Evolutionary conservation across 148 eudicot genomes (phyloP), one percentile per base, ranked within the genome.

Genomic region (Simmondsia chinensis): DNA sequence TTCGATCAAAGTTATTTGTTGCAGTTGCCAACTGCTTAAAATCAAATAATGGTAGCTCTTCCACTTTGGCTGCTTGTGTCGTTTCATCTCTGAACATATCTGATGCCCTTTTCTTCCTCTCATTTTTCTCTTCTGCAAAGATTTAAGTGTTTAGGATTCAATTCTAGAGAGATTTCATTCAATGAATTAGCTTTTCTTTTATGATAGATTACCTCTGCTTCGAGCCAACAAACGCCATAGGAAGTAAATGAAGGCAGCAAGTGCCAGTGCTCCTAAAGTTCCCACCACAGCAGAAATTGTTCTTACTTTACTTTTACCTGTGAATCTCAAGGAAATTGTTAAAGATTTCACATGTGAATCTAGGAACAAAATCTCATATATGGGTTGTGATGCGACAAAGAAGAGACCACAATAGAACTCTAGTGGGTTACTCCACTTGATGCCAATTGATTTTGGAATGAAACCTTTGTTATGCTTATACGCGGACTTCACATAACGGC

Each of bases 11-110:
- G 37, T 70, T 39, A 3, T 61, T 31, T 0, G 84, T 77, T 25
- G 84, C 84, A 16, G 46, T 33, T 9, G 60, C 46, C 14, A 77
- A 46, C 10, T 51, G 17, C 41, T 65, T 62, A 27, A 72, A 60
- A n/a, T 46, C 48, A 48, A 65, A 70, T 34, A 66, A 4, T 8
- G 71, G 73, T 16, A 69, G 44, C 14, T 77, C 79, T 23, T 56
- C 48, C 2, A 67, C 33, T 17, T 60, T 59, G 14, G 17, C 20
- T 20, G 25, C n/a, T n/a, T n/a, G n/a, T n/a, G n/a, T n/a, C n/a
- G n/a, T n/a, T n/a, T n/a, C n/a, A n/a, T n/a, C n/a, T n/a, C n/a
- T n/a, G n/a, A n/a, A n/a, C n/a, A n/a, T n/a, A n/a, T n/a, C n/a
- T n/a, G n/a, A n/a, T n/a, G n/a, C n/a, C n/a, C n/a, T n/a, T n/a